A percentile compares a stretch with the other conserved stretches of the same genome.
Evolutionary conservation across 257 asterid genomes (phyloP).

Genomic region (Solanum sejunctum): DNA sequence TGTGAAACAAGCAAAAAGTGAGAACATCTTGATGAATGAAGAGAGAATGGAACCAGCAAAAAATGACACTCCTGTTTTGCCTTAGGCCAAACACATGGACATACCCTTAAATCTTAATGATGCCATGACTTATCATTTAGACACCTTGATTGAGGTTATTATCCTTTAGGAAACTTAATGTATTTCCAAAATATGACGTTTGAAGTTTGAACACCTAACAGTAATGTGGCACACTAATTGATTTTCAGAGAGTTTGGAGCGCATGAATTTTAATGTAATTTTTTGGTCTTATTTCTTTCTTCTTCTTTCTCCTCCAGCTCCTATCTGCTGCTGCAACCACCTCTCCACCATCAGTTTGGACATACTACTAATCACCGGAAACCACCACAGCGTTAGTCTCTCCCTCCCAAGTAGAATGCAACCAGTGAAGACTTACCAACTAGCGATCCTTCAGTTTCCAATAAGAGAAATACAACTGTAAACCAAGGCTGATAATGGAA

Average conservation of each 20-base stretch:
- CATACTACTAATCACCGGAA: neutral
- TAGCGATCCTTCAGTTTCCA: neutral
- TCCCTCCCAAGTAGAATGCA: neutral
- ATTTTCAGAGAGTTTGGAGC: neutral
- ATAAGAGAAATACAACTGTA: neutral
- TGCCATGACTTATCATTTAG: neutral
- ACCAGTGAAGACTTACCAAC: neutral
- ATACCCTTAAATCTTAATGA: neutral
- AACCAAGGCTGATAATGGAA: neutral
- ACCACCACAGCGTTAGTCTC: neutral
- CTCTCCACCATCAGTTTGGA: neutral
- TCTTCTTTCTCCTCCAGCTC: neutral
- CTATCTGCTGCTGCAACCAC: neutral
- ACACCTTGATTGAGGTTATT: neutral
- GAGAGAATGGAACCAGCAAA: neutral
- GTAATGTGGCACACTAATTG: neutral
- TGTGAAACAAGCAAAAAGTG: neutral
- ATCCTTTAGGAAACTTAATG: neutral
- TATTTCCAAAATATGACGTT: neutral
- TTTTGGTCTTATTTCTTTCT: neutral
- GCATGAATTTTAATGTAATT: neutral
- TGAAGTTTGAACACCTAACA: neutral
- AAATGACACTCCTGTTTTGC: neutral
- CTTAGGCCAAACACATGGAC: neutral
- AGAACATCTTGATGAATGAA: neutral